Conservation (phyloP, 2,329 filamentous ascomycete species). For the Colletotrichum sp. region DNA sequence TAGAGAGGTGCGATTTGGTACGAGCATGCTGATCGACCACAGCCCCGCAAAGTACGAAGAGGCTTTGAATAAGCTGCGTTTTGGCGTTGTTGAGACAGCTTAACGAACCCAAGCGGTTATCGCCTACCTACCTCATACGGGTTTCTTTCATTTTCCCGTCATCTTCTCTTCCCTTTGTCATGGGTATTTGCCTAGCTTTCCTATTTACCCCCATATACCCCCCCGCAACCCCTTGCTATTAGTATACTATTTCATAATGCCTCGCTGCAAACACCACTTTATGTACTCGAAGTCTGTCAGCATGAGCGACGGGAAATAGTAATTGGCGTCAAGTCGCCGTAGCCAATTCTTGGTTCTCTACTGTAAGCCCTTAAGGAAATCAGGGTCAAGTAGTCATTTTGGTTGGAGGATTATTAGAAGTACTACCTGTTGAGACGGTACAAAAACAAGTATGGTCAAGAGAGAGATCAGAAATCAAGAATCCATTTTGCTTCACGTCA, state of each 20-base stretch:
- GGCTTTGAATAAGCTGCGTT: constrained; percentile 64
- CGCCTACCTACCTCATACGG: background rate
- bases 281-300: background rate
- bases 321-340: background rate
- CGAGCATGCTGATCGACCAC: constrained; percentile 78
- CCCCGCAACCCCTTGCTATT: background rate
- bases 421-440: background rate
- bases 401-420: background rate
- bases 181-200: background rate
- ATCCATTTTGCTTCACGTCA: background rate
- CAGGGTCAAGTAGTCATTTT: background rate
- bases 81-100: constrained; percentile 46
- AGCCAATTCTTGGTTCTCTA: background rate
- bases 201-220: constrained; percentile 2
- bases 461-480: background rate
- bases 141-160: background rate
- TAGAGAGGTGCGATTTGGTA: constrained; percentile 72
- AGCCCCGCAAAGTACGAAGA: constrained; percentile 77
- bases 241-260: background rate
- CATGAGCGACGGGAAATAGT: background rate
- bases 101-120: background rate
- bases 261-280: background rate
- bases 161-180: background rate
- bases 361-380: background rate
- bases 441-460: background rate